Percentiles rank a stretch among this genome's conserved stretches.
These are phyloP conservation scores for Centrapalus pauciflorus DNA, from an alignment of 129 eudicot species.

Conservation along the genomic window DNA sequence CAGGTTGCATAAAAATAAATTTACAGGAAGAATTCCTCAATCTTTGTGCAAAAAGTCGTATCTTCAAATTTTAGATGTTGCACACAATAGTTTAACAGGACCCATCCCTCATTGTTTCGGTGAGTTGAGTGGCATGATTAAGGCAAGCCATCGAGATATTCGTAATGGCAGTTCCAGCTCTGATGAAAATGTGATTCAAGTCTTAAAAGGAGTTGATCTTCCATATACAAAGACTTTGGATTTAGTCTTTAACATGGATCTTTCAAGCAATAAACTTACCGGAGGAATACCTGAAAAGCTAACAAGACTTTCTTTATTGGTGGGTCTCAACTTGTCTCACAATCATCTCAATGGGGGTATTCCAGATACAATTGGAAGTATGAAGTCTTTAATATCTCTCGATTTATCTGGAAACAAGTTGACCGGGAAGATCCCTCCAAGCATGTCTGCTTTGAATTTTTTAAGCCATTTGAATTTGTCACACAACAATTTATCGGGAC, in stretches of 20 bases:
- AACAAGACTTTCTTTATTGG: not conserved
- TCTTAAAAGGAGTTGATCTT: constrained; percentile 19
- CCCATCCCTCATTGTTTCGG: constrained; percentile 24
- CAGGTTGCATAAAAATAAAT: constrained; percentile 14
- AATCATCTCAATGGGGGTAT: constrained; percentile 21
- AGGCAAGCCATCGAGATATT: too few relatives aligned
- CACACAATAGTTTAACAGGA: constrained; percentile 17
- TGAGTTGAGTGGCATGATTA: constrained; percentile 9
- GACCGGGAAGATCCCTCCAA: constrained; percentile 12
- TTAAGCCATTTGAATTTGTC: constrained; percentile 24
- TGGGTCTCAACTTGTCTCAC: constrained; percentile 22
- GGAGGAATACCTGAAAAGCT: constrained; percentile 23
- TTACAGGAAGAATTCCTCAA: constrained; percentile 19
- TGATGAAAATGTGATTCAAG: not conserved
- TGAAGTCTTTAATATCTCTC: constrained; percentile 16
- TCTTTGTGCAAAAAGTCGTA: constrained; percentile 6
- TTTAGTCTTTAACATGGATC: not conserved
- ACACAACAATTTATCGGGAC: constrained; percentile 24
- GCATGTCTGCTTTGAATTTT: constrained; percentile 12
- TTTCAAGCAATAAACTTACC: constrained; percentile 13
- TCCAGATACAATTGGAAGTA: constrained; percentile 16
- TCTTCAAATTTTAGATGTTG: constrained; percentile 26
- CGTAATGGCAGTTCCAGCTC: not conserved
- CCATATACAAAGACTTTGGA: not conserved
- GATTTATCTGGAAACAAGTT: constrained; percentile 17